These are phyloP conservation scores for Claviceps humidiphila DNA, from an alignment of 2,329 filamentous ascomycete species.

Conservation along the genomic window DNA sequence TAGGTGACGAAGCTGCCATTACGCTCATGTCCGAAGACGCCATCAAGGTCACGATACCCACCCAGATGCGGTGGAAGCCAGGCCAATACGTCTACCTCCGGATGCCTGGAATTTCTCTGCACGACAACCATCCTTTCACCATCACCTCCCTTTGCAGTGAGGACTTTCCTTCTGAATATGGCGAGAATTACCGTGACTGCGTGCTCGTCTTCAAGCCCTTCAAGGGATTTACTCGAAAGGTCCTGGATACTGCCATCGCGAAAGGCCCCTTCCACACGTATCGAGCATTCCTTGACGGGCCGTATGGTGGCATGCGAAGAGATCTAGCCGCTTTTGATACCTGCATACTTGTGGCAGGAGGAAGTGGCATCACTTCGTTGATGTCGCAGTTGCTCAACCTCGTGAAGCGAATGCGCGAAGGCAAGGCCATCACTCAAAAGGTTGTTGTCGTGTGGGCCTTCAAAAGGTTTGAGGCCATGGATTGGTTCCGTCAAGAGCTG, in stretches of 20 bases:
- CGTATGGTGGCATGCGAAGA: conserved; percentile 87
- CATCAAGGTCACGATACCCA: conserved; percentile 91
- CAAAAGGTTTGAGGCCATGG: conserved; percentile 82
- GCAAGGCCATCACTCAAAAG: conserved; percentile 82
- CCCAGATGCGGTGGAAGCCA: conserved; percentile 82
- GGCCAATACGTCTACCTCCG: conserved; percentile 91
- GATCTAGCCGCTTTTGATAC: conserved; percentile 88
- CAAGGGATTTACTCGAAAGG: conserved; percentile 74
- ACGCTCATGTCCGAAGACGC: conserved; percentile 84
- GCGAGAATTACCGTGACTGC: conserved; percentile 77
- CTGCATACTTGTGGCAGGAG: conserved; percentile 83
- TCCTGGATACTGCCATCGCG: conserved; percentile 68
- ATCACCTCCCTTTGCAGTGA: conserved; percentile 86
- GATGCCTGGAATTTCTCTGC: conserved; percentile 80
- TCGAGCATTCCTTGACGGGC: conserved; percentile 81
- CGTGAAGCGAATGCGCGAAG: conserved; percentile 93
- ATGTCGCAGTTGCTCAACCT: conserved; percentile 83
- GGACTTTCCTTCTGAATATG: conserved; percentile 85
- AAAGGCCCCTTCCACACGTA: conserved; percentile 88
- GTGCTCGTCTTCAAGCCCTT: conserved; percentile 86
- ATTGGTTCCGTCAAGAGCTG: conserved; percentile 94
- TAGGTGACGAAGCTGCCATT: conserved; percentile 83
- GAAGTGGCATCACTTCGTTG: conserved; percentile 86
- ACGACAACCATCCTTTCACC: conserved; percentile 93
- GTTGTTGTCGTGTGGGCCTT: conserved; percentile 91